These are phyloP conservation scores for Manihot esculenta DNA, from an alignment of 441 rosid species.

Conservation along the genomic window DNA sequence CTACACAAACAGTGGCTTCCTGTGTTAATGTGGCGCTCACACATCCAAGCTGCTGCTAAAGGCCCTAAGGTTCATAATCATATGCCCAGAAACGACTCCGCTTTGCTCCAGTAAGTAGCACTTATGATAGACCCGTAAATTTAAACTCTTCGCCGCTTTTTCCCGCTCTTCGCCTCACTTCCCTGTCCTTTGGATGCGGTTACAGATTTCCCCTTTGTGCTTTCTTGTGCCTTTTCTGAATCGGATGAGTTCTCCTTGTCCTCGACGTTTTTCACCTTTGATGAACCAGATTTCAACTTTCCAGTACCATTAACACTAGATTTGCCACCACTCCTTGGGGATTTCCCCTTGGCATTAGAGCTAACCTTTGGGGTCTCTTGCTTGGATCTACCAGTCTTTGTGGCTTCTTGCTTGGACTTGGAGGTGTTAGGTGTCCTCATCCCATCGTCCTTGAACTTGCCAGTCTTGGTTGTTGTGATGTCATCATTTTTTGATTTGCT, in stretches of 20 bases:
- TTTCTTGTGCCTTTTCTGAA: slow-evolving; percentile 43
- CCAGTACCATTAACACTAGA: slow-evolving; percentile 40
- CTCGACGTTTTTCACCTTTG: slow-evolving; percentile 56
- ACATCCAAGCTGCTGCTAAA: slow-evolving; percentile 15
- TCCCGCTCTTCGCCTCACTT: slow-evolving; percentile 55
- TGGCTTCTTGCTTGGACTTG: slow-evolving; percentile 48
- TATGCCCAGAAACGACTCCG: no score
- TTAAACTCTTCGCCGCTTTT: slow-evolving; percentile 59
- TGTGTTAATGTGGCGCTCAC: slow-evolving; percentile 20
- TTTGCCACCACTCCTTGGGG: slow-evolving; percentile 44
- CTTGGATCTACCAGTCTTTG: slow-evolving; percentile 51
- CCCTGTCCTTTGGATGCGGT: slow-evolving; percentile 53
- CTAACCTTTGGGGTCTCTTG: slow-evolving; percentile 43
- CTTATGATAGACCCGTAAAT: background rate
- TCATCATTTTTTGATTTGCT: slow-evolving; percentile 48
- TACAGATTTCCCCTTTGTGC: slow-evolving; percentile 40
- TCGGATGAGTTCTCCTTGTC: slow-evolving; percentile 47
- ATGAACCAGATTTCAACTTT: slow-evolving; percentile 55
- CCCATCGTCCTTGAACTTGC: slow-evolving; percentile 56
- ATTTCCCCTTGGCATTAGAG: slow-evolving; percentile 37
- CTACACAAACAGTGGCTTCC: slow-evolving; percentile 31
- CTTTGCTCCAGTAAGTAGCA: background rate
- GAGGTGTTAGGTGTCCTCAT: slow-evolving; percentile 33
- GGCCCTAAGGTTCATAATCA: background rate
- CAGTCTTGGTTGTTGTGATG: slow-evolving; percentile 29